These are phyloP conservation scores for Cladosporium sp. DNA, from an alignment of 2,329 filamentous ascomycete genomes.

Conservation along the genomic window DNA sequence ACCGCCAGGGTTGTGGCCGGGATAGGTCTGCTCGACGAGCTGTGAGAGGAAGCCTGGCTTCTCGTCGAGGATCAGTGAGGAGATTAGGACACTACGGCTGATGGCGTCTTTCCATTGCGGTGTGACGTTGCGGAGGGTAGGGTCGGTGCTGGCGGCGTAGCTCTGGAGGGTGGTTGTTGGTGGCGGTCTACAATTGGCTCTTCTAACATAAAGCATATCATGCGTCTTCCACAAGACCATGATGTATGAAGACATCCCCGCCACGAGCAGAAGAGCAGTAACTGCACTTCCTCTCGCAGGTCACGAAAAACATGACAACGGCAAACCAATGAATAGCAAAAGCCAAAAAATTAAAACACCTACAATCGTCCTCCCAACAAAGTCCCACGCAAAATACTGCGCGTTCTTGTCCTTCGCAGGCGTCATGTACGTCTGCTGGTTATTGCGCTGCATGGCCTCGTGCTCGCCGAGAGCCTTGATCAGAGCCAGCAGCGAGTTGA, in stretches of 20 bases:
- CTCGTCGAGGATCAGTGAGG: constrained; percentile 24
- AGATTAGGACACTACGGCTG: constrained; percentile 16
- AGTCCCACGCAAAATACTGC: constrained; percentile 42
- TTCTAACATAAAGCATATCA: too few relatives aligned
- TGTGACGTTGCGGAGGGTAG: neutral
- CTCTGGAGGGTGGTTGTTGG: neutral
- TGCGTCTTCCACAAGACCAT: too few relatives aligned
- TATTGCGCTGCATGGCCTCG: constrained; percentile 36
- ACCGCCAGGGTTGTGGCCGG: constrained; percentile 17
- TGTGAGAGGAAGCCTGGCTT: constrained; percentile 28
- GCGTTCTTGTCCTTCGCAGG: constrained; percentile 38
- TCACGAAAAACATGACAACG: too few relatives aligned
- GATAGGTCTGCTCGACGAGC: constrained; percentile 30
- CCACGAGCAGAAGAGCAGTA: too few relatives aligned
- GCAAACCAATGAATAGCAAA: neutral
- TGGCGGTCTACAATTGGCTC: neutral
- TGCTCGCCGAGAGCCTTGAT: constrained; percentile 34
- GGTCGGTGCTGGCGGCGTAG: constrained; percentile 6
- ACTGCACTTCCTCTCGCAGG: too few relatives aligned
- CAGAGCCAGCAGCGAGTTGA: constrained; percentile 25
- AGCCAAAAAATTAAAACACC: neutral
- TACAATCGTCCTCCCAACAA: constrained; percentile 32
- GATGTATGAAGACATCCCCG: too few relatives aligned
- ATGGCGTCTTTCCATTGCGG: constrained; percentile 21
- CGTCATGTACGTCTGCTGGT: constrained; percentile 38